Percentiles rank a stretch among this genome's conserved stretches.
Evolutionary conservation across 2,329 filamentous ascomycete species (phyloP).

Genomic region (Pseudogymnoascus sp.): DNA sequence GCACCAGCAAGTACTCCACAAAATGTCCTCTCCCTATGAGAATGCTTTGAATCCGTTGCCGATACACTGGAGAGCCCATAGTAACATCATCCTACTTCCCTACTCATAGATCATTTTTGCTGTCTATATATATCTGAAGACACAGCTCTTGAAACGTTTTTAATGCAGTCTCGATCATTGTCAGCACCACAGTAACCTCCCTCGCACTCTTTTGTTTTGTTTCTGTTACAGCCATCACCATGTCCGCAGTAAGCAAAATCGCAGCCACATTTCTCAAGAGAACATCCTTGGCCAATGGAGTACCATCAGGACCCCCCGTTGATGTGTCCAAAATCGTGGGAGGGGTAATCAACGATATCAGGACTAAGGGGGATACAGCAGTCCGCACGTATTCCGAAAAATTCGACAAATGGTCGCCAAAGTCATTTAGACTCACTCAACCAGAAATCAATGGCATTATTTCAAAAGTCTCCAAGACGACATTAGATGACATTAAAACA

Average conservation of each 20-base stretch:
- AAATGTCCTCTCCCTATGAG: background rate
- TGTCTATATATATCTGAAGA: background rate
- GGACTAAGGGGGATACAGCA: slow-evolving; percentile 39
- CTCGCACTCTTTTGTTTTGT: no score
- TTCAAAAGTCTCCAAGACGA: slow-evolving; percentile 36
- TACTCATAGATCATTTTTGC: background rate
- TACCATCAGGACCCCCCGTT: background rate
- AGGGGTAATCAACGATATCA: slow-evolving; percentile 40
- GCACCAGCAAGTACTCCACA: background rate
- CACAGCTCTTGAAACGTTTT: background rate
- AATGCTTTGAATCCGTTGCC: background rate
- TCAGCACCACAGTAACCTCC: background rate
- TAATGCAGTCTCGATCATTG: background rate
- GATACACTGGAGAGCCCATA: background rate
- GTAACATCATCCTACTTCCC: no score
- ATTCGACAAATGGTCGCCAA: slow-evolving; percentile 46
- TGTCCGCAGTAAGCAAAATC: background rate
- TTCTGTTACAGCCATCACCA: background rate
- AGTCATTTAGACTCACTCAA: slow-evolving; percentile 40
- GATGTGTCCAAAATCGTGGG: background rate
- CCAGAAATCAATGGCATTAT: slow-evolving; percentile 39
- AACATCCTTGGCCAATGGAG: background rate
- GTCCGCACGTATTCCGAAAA: slow-evolving; percentile 43
- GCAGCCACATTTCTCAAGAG: background rate
- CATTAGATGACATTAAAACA: slow-evolving; percentile 45